A percentile compares a stretch with the other conserved stretches of the same genome.
These are phyloP conservation scores for Coemansia sp. DNA, from an alignment of 192 early-diverging fungal genomes.

Conservation along the genomic window DNA sequence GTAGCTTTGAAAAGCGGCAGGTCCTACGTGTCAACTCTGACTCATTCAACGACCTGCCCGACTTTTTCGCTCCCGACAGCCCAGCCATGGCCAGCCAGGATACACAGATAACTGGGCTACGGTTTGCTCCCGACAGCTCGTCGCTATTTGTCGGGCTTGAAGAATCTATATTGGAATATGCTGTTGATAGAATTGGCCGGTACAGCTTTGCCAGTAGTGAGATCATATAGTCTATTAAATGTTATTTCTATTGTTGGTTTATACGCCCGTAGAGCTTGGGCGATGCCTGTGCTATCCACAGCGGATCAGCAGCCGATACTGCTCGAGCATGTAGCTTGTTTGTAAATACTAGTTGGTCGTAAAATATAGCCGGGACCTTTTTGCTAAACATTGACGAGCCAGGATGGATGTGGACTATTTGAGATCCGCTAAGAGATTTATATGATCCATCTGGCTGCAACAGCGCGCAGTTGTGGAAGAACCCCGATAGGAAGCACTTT, in stretches of 20 bases:
- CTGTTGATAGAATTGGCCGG: constrained; percentile 74
- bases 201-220: constrained; percentile 79
- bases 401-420: constrained; percentile 86
- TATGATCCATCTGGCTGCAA: constrained; percentile 87
- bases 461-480: constrained; percentile 85
- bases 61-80: constrained; percentile 19
- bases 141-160: constrained; percentile 89
- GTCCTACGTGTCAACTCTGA: constrained; percentile 66
- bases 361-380: constrained; percentile 77
- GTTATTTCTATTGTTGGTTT: background rate
- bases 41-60: background rate
- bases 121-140: constrained; percentile 79
- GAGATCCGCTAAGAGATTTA: constrained; percentile 56
- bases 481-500: constrained; percentile 84
- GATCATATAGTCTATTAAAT: constrained; percentile 57
- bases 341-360: constrained; percentile 89
- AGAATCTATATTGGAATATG: constrained; percentile 75
- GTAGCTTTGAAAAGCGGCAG: constrained; percentile 81
- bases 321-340: constrained; percentile 85
- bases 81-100: constrained; percentile 39
- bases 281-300: constrained; percentile 78
- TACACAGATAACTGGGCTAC: constrained; percentile 81
- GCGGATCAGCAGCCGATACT: constrained; percentile 73
- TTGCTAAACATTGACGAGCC: constrained; percentile 80
- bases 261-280: constrained; percentile 67